phyloP scores from a whole-genome alignment of 164 flowering plant genomes.

The Tetracentron sinense region DNA sequence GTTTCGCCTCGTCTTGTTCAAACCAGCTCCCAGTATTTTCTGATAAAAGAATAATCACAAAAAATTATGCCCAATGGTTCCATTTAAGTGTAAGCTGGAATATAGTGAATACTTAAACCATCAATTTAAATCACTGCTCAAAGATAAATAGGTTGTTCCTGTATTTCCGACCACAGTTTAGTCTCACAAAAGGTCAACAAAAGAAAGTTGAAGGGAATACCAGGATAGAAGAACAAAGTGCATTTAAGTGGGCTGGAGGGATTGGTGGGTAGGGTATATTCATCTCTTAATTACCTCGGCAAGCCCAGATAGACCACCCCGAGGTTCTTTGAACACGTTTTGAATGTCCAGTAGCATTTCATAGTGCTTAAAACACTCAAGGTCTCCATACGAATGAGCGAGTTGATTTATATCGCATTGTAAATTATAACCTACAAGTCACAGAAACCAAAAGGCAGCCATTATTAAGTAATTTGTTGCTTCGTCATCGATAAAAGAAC shows the following conservation, averaged over 20 bases:
- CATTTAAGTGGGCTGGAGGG: background rate
- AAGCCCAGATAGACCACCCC: conserved; percentile 93
- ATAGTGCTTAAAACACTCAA: conserved; percentile 80
- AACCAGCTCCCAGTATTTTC: conserved; percentile 84
- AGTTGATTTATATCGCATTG: conserved; percentile 79
- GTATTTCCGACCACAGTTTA: background rate
- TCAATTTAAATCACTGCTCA: background rate
- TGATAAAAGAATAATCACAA: conserved; percentile 17
- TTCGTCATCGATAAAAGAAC: background rate
- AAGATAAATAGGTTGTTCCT: too few relatives aligned
- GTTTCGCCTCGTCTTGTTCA: conserved; percentile 87
- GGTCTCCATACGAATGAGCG: conserved; percentile 60
- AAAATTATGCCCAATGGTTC: background rate
- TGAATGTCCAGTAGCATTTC: conserved; percentile 92
- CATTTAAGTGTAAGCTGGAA: background rate
- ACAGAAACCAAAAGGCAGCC: conserved; percentile 18
- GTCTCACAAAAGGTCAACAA: background rate
- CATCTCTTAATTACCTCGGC: conserved; percentile 45
- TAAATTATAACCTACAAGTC: conserved; percentile 73
- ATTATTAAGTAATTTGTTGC: background rate
- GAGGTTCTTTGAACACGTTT: conserved; percentile 67
- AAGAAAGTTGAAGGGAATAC: background rate
- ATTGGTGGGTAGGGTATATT: background rate
- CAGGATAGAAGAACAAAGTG: too few relatives aligned
- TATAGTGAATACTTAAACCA: background rate